phyloP scores from a whole-genome alignment of 768 basidiomycete genomes.

The Tremella mesenterica region DNA sequence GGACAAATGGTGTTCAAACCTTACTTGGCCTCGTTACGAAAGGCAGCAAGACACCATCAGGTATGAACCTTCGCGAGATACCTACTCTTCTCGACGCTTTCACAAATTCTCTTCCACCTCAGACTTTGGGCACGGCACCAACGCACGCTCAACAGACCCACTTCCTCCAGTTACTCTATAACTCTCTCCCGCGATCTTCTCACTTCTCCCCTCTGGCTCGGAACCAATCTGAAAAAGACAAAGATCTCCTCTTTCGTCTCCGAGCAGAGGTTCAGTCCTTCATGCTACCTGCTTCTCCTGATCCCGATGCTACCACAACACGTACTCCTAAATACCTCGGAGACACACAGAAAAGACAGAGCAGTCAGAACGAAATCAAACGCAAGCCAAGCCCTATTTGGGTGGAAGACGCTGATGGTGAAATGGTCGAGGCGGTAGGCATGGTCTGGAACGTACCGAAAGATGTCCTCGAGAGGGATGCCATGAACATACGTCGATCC shows the following conservation, averaged over 20 bases:
- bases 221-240: constrained; percentile 30
- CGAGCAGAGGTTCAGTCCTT: constrained; percentile 32
- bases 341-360: constrained; percentile 2
- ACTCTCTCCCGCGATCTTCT: constrained; percentile 21
- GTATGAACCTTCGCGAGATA: constrained; percentile 39
- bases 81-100: constrained; percentile 37
- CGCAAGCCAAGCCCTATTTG: constrained; percentile 24
- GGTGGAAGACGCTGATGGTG: constrained; percentile 12
- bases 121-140: too few species aligned
- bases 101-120: constrained; percentile 16
- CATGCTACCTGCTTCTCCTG: constrained; percentile 20
- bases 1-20: constrained; percentile 14
- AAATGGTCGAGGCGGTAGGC: constrained; percentile 23
- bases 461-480: constrained; percentile 27
- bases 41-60: constrained; percentile 38
- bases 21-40: constrained; percentile 33
- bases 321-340: not conserved
- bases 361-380: constrained; percentile 13
- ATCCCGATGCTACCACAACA: constrained; percentile 5
- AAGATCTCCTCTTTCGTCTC: constrained; percentile 29
- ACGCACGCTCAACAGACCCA: constrained; percentile 27
- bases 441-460: constrained; percentile 20
- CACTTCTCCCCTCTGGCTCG: constrained; percentile 25
- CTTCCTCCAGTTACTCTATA: constrained; percentile 28
- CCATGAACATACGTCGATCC: constrained; percentile 19